Evolutionary conservation across 805 yeast species (phyloP).

Genomic region (Geotrichum ghanense): DNA sequence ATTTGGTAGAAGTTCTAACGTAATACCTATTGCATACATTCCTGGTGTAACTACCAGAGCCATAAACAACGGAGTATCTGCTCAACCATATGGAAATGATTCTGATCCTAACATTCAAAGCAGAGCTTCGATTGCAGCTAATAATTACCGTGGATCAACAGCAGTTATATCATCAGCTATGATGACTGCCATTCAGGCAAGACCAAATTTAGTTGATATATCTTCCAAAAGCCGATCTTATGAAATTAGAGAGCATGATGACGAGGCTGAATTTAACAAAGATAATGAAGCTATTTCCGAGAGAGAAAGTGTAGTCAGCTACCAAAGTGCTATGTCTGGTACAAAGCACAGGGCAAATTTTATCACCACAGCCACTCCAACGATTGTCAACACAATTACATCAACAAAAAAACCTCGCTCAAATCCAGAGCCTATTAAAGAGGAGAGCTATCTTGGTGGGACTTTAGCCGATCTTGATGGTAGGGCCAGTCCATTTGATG

Average conservation of each 20-base stretch:
- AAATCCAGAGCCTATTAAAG: background rate
- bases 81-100: slow-evolving; percentile 15
- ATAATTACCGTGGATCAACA: slow-evolving; percentile 32
- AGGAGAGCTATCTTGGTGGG: background rate
- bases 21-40: slow-evolving; percentile 83
- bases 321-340: slow-evolving; percentile 1
- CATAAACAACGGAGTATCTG: no score
- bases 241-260: background rate
- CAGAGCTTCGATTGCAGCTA: slow-evolving; percentile 28
- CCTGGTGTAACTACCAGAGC: slow-evolving; percentile 61
- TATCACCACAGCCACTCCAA: background rate
- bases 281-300: background rate
- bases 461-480: slow-evolving; percentile 6
- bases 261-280: background rate
- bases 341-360: slow-evolving; percentile 1
- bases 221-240: slow-evolving; percentile 31
- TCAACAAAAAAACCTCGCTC: no score
- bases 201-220: slow-evolving; percentile 57
- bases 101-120: no score
- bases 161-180: slow-evolving; percentile 32
- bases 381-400: background rate
- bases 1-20: slow-evolving; percentile 71
- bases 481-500: slow-evolving; percentile 15
- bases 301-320: background rate
- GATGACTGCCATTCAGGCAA: slow-evolving; percentile 68